A percentile compares a stretch with the other conserved stretches of the same genome.
Evolutionary conservation across 1,284 basidiomycete genomes (phyloP).

Genomic region (Wallemia mellicola): DNA sequence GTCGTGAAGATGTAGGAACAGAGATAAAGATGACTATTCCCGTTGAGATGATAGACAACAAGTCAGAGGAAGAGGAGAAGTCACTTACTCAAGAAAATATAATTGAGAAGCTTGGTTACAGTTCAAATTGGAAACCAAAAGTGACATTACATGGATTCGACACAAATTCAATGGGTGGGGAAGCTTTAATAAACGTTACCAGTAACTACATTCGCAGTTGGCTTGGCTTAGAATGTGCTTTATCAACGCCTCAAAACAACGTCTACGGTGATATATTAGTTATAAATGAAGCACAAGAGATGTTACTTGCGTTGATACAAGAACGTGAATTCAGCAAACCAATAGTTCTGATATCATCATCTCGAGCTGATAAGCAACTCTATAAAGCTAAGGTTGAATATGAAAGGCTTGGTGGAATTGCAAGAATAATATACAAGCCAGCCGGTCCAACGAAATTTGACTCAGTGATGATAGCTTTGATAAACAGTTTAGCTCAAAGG

Average conservation of each 20-base stretch:
- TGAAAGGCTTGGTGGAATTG: conserved; percentile 56
- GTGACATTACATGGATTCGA: conserved; percentile 49
- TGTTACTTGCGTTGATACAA: conserved; percentile 28
- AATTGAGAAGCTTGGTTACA: conserved; percentile 22
- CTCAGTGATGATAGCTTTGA: conserved; percentile 33
- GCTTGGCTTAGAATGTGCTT: conserved; percentile 39
- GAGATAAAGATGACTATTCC: conserved; percentile 68
- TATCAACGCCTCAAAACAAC: conserved; percentile 11
- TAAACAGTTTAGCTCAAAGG: conserved; percentile 24
- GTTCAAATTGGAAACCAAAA: conserved; percentile 18
- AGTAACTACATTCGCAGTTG: conserved; percentile 34
- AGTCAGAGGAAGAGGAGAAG: conserved; percentile 4
- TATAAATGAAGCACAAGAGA: conserved; percentile 43
- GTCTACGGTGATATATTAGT: conserved; percentile 43
- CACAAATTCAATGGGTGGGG: conserved; percentile 30
- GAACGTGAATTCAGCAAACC: conserved; percentile 28
- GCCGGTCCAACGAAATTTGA: conserved; percentile 50
- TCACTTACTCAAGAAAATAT: conserved; percentile 17
- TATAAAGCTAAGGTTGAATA: conserved; percentile 33
- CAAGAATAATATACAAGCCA: conserved; percentile 62
- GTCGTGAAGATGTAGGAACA: conserved; percentile 64
- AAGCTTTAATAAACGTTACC: conserved; percentile 33
- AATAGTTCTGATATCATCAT: conserved; percentile 40
- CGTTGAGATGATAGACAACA: conserved; percentile 27
- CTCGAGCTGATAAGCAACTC: conserved; percentile 28